Conservation (phyloP, 495 filamentous ascomycete genomes). For the Xylona heveae region DNA sequence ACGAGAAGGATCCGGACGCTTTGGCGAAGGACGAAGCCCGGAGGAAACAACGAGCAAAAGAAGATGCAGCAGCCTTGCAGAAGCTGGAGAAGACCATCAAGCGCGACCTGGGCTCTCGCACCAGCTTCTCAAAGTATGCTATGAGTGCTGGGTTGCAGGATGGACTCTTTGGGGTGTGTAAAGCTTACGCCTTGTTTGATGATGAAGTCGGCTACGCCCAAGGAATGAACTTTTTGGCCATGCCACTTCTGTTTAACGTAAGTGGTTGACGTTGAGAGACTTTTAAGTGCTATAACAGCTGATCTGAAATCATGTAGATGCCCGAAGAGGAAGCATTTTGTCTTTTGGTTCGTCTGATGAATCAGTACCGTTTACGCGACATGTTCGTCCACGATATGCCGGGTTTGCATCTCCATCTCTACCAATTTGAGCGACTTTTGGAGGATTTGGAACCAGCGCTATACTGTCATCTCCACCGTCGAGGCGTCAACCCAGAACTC, state of each 20-base stretch:
- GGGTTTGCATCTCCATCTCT: constrained; percentile 78
- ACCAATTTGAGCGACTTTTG: constrained; percentile 84
- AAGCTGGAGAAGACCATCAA: constrained; percentile 86
- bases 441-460: constrained; percentile 88
- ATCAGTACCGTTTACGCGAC: constrained; percentile 80
- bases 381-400: constrained; percentile 95
- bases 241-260: constrained; percentile 94
- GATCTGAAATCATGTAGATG: constrained; percentile 40
- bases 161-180: constrained; percentile 83
- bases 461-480: constrained; percentile 82
- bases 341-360: constrained; percentile 85
- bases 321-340: constrained; percentile 93
- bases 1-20: constrained; percentile 42
- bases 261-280: too few species aligned
- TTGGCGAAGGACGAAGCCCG: constrained; percentile 45
- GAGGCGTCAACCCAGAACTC: constrained; percentile 70
- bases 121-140: constrained; percentile 88
- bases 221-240: constrained; percentile 96
- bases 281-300: too few species aligned
- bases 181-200: constrained; percentile 93
- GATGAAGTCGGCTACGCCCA: constrained; percentile 91
- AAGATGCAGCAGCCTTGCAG: constrained; percentile 42
- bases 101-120: constrained; percentile 74
- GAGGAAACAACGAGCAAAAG: constrained; percentile 51
- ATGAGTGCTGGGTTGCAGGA: constrained; percentile 80